Base-by-base conservation (phyloP, 441 rosid genomes). In the Flueggea neowawraea region DNA sequence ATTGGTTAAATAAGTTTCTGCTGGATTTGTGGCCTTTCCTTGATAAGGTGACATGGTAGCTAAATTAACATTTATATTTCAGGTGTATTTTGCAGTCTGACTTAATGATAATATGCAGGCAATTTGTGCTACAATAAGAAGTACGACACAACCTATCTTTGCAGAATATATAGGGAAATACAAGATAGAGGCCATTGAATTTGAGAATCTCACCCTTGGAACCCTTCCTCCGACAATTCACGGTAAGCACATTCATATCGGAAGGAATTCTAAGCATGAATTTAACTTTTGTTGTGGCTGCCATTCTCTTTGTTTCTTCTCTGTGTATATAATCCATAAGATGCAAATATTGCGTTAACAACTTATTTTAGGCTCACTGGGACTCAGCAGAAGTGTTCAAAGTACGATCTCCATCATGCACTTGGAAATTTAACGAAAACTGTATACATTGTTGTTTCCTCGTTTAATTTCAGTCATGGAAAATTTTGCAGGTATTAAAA, bases 131-230 rank as follows among this genome's bases (percentile, higher is more conserved):
- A 78, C 69, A 54, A 78, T 86, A 63, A 74, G 67, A 78, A 87
- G 60, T 73, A 80, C 69, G 7, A 65, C 81, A 36, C 63, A 84
- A 72, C 88, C 90, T 8, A 80, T 84, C 36, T 83, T 90, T 73
- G 82, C 81, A 2, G 96, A 89, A 67, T 87, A 89, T 63, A 67
- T 80, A 41, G 90, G 88, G 55, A 77, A 69, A 64, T 89, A 73
- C 69, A 73, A 63, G 59, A 80, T 94, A 36, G 75, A 85, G 67
- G 74, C 85, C 13, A 78, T 94, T 31, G 88, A 83, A 69, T 87
- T 87, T 33, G 84, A 89, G 57, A 73, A 62, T 16, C 52, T 90
- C 69, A 85, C 80, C 56, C 95, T 94, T 3, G 99, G 99, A 71
- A 69, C 87, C 52, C 80, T 90, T 74, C 94, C 99, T 31, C 96